Percentiles rank a stretch among this genome's conserved stretches.
These are phyloP conservation scores for Capronia coronata DNA, from an alignment of 2,329 filamentous ascomycete species.

Conservation along the genomic window DNA sequence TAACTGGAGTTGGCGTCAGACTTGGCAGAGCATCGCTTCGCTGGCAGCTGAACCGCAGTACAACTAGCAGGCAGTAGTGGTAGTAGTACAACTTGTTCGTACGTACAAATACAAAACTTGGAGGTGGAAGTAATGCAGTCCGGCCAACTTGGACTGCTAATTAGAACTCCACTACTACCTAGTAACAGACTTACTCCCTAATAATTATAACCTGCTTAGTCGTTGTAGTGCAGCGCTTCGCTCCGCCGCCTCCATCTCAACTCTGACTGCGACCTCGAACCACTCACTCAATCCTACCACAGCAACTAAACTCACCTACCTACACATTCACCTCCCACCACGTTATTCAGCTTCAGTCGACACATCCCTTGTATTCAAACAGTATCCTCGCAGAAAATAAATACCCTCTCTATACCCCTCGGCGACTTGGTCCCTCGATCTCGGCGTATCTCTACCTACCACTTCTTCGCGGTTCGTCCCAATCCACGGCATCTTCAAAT, in stretches of 20 bases:
- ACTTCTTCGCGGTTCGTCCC: not conserved
- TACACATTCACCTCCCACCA: conserved; percentile 1
- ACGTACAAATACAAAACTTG: too few species aligned
- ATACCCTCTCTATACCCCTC: not conserved
- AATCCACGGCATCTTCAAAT: not conserved
- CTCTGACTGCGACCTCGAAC: not conserved
- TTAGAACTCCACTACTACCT: not conserved
- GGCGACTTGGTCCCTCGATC: not conserved
- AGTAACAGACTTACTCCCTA: too few species aligned
- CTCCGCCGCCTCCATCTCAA: not conserved
- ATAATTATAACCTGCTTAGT: too few species aligned
- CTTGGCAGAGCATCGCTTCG: too few species aligned
- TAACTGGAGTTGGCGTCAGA: too few species aligned
- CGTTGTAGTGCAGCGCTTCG: not conserved
- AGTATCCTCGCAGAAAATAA: not conserved
- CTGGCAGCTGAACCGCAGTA: too few species aligned
- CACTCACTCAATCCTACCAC: too few species aligned
- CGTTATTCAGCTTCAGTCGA: not conserved
- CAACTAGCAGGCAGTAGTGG: too few species aligned
- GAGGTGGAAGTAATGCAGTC: too few species aligned
- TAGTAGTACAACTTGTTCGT: too few species aligned
- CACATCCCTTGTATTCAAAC: not conserved
- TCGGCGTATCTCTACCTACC: not conserved
- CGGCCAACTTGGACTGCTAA: too few species aligned
- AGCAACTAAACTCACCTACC: too few species aligned